Evolutionary conservation across 2,329 filamentous ascomycete species (phyloP), one percentile per base, ranked within the genome.

Genomic region (Penicillium sp.): DNA sequence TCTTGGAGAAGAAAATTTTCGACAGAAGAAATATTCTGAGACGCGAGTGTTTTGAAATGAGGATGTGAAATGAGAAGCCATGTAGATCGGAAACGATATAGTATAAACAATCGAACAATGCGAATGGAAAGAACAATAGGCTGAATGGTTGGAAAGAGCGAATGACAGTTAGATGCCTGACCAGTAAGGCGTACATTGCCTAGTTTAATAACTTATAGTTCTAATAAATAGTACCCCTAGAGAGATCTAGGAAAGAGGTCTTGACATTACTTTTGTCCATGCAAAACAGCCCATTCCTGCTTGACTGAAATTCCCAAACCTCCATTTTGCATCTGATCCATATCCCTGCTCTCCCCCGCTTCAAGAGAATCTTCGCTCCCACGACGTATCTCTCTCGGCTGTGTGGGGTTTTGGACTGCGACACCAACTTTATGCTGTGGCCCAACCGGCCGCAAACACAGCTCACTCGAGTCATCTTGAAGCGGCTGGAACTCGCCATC

Each of bases 381-480:
- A 21, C 10, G 10, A 4, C 5, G 4, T 19, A 7, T 7, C 23
- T 21, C 41, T 46, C 29, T 9, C 7, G 40, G 21, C 4, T 35
- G 7, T 25, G 15, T 12, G 38, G 2, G 21, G 2, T 19, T 33
- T 12, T 41, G 42, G 9, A 54, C 52, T 10, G 46, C 41, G 15
- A 65, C 38, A 8, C 43, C 48, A 3, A 60, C 62, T 31, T 46
- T 50, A 46, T 66, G 57, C 35, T 62, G 62, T 19, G 54, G 50
- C 6, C 54, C 54, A 45, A 65, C 27, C 1, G 70, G 69, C 17
- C 65, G 58, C 25, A 74, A 54, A 46, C 63, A 63, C 35, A 70
- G 62, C 62, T 71, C 66, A 7, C 66, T 70, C 29, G 65, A 64
- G 53, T 71, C 60, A 42, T 74, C 70, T 23, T 66, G 61, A 27